A percentile compares a stretch with the other conserved stretches of the same genome.
Conservation (phyloP, 2,329 filamentous ascomycete species). For the Parasarocladium wereldwijsianum region DNA sequence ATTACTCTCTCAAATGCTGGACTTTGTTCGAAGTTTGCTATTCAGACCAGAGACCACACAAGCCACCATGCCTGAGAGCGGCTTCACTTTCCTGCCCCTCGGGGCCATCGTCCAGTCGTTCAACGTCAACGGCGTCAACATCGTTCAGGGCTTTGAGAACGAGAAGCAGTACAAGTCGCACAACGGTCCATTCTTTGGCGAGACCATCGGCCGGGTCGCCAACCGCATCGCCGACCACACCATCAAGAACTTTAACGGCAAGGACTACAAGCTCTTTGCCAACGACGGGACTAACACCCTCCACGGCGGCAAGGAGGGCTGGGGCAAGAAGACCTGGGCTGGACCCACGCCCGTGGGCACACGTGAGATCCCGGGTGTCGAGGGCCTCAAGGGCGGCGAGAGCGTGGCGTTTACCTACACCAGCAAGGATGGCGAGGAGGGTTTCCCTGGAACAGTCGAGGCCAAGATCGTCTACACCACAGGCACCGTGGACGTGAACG, state of each 20-base stretch:
- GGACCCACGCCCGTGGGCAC: conserved; percentile 51
- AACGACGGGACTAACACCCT: conserved; percentile 70
- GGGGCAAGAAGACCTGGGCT: conserved; percentile 67
- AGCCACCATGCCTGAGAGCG: conserved; percentile 63
- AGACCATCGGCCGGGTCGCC: conserved; percentile 18
- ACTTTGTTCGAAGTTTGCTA: too few species aligned
- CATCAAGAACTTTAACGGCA: conserved; percentile 49
- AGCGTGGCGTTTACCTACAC: conserved; percentile 49
- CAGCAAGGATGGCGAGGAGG: conserved; percentile 74
- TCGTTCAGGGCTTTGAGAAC: conserved; percentile 74
- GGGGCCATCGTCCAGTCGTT: conserved; percentile 75
- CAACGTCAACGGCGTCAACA: conserved; percentile 63
- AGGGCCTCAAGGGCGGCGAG: conserved; percentile 44
- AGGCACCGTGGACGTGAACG: conserved; percentile 39
- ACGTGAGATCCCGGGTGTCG: conserved; percentile 32
- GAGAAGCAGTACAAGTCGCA: conserved; percentile 60
- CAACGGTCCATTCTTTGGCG: conserved; percentile 75
- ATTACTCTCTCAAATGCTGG: too few species aligned
- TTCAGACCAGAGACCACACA: too few species aligned
- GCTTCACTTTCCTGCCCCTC: conserved; percentile 65
- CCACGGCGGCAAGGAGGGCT: conserved; percentile 60
- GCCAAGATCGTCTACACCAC: conserved; percentile 65
- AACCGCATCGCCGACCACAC: conserved; percentile 3
- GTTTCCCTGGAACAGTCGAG: conserved; percentile 76
- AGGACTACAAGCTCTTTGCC: conserved; percentile 51